Base-by-base conservation (phyloP, 2,329 filamentous ascomycete genomes). In the Lecanicillium sp. region DNA sequence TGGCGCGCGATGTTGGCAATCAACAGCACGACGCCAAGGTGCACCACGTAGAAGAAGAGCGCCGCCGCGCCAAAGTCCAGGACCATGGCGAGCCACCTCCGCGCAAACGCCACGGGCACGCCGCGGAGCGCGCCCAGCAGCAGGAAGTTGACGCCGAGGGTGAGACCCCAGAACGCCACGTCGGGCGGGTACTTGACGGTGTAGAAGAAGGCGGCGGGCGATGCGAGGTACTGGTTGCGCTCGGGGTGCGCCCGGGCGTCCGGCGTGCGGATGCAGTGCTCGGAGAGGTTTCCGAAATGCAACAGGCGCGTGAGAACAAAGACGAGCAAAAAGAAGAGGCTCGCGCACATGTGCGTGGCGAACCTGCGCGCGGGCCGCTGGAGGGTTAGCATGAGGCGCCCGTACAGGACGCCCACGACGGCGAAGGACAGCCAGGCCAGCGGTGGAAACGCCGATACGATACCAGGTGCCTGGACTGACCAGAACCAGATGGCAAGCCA, bases 401-500 rank as follows among this genome's bases (percentile, higher is more conserved):
- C 71, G 51, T 72, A 73, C 8, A 73, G 53, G 0, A 73, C 55
- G 4, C 71, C 71, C 14, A 73, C 51, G 8, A 73, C 59, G 41
- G 69, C 68, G 45, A 73, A 73, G 1, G 71, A 73, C 4, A 73
- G 53, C 71, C 71, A 73, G 0, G 69, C 70, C 54, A 74, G 54
- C 0, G 71, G 71, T 0, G 71, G 70, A 46, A 73, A 72, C 11
- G 51, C 60, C 0, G 70, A 73, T 5, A 67, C 49, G 41, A 71
- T 56, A 14, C 51, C 61, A 1, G 53, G 49, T 0, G 53, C 53
- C 3, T 49, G 24, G 7, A 69, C 56, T 4, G 52, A 45, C 58
- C 65, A 68, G 58, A 73, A 72, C 70, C 70, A 73, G 29, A 73
- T 57, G 11, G 57, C 58, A 5, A 65, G 49, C 19, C 66, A 58